Evolutionary conservation across 768 basidiomycete genomes (phyloP).

Genomic region (Tylopilus intermedius): DNA sequence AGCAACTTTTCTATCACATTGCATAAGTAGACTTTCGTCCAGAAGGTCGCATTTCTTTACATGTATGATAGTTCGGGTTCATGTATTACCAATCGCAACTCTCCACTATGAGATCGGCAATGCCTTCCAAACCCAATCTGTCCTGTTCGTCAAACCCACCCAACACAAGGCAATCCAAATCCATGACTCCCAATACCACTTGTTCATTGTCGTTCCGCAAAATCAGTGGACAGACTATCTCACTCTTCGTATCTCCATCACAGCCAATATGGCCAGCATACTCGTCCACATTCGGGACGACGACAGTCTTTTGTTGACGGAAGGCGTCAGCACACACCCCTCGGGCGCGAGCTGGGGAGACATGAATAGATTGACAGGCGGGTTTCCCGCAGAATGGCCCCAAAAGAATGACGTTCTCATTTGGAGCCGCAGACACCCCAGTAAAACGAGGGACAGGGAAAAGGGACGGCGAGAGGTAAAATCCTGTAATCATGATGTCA

Average conservation of each 20-base stretch:
- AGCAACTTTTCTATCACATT: not conserved
- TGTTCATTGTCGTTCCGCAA: constrained; percentile 29
- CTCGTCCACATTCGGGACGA: constrained; percentile 73
- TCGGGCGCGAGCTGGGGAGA: constrained; percentile 46
- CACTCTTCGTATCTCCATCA: constrained; percentile 85
- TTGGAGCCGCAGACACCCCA: constrained; percentile 5
- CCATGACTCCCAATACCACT: constrained; percentile 57
- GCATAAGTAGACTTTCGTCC: not conserved
- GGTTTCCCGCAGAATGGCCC: constrained; percentile 90
- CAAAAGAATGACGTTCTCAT: constrained; percentile 43
- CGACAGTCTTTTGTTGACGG: constrained; percentile 45
- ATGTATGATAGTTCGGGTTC: constrained; percentile 11
- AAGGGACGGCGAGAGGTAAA: constrained; percentile 69
- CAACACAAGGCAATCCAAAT: constrained; percentile 77
- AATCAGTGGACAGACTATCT: constrained; percentile 81
- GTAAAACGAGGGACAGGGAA: constrained; percentile 47
- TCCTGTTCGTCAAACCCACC: constrained; percentile 71
- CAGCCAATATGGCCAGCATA: constrained; percentile 96
- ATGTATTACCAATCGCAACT: constrained; percentile 58
- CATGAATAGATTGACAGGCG: constrained; percentile 79
- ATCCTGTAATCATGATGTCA: constrained; percentile 51
- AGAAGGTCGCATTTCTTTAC: not conserved
- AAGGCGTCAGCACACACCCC: constrained; percentile 88
- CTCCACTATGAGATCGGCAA: constrained; percentile 58
- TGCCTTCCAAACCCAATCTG: constrained; percentile 66